Evolutionary conservation across 2,329 filamentous ascomycete genomes (phyloP), one percentile per base, ranked within the genome.

Genomic region (Laburnicola sp.): DNA sequence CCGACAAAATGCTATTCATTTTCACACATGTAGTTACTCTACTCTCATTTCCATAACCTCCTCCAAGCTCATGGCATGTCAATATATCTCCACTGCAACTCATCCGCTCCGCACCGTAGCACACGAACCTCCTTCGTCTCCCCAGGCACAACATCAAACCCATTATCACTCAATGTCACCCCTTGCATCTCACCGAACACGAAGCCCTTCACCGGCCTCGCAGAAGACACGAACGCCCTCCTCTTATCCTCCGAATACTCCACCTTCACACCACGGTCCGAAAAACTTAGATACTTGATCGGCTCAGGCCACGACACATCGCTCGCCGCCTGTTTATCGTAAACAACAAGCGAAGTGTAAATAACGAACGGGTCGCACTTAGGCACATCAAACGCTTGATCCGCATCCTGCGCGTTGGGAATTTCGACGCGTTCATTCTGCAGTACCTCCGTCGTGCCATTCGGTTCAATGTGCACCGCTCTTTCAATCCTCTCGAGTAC

Each of bases 141-240:
- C 3, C 58, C 63, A 1, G 67, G 62, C 27, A 68, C 48, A 0
- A 66, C 2, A 44, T 68, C 64, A 34, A 70, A 65, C 1, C 64
- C 65, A 35, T 70, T 69, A 10, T 69, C 63, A 36, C 58, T 63
- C 7, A 69, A 28, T 11, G 31, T 56, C 5, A 60, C 39, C 3
- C 58, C 60, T 9, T 55, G 26, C 16, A 36, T 58, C 42, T 68
- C 66, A 1, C 40, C 48, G 30, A 64, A 45, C 5, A 57, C 48
- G 59, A 64, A 64, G 6, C 58, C 61, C 30, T 64, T 64, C 3
- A 64, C 58, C 23, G 61, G 61, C 37, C 44, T 58, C 4, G 22
- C 22, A 5, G 53, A 49, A 3, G 56, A 54, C 6, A 64, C 46
- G 11, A 30, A 39, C 6, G 38, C 46, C 5, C 34, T 54, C 11